Evolutionary conservation across 352 stramenopile species (phyloP).

Genomic region (Pythium oligandrum): DNA sequence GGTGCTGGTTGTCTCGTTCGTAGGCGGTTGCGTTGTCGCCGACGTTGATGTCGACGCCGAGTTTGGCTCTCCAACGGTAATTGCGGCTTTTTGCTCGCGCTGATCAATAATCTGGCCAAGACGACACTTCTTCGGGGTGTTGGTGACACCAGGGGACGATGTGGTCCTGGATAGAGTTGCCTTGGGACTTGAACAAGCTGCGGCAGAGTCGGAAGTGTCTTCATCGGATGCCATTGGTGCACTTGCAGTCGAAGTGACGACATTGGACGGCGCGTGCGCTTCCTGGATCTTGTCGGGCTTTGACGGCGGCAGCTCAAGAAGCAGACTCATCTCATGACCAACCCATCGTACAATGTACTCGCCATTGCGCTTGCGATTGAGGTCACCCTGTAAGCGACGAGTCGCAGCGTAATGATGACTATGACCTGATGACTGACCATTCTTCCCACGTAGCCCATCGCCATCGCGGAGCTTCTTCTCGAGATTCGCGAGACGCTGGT

Average conservation of each 20-base stretch:
- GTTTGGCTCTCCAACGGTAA: constrained; percentile 4
- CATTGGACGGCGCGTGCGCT: constrained; percentile 24
- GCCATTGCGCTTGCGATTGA: constrained; percentile 76
- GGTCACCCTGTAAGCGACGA: constrained; percentile 63
- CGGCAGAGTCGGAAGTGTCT: not conserved
- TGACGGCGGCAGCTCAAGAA: constrained; percentile 56
- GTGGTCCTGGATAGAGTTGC: not conserved
- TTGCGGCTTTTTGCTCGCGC: constrained; percentile 31
- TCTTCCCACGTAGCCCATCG: constrained; percentile 50
- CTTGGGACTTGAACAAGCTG: too few relatives aligned
- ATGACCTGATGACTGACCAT: constrained; percentile 47
- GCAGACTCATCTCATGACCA: constrained; percentile 74
- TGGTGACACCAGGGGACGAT: constrained; percentile 26
- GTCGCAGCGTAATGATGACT: constrained; percentile 80
- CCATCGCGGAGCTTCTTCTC: constrained; percentile 80
- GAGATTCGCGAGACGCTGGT: constrained; percentile 76
- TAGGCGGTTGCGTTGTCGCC: not conserved
- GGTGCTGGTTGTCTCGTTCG: not conserved
- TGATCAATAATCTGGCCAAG: constrained; percentile 50
- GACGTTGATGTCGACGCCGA: constrained; percentile 1
- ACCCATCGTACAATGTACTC: constrained; percentile 83
- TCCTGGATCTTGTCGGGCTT: constrained; percentile 42
- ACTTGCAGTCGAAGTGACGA: constrained; percentile 1
- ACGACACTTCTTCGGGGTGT: constrained; percentile 53
- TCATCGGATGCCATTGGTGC: not conserved